phyloP scores from a whole-genome alignment of 306 rosid species.

The Notholithocarpus densiflorus region DNA sequence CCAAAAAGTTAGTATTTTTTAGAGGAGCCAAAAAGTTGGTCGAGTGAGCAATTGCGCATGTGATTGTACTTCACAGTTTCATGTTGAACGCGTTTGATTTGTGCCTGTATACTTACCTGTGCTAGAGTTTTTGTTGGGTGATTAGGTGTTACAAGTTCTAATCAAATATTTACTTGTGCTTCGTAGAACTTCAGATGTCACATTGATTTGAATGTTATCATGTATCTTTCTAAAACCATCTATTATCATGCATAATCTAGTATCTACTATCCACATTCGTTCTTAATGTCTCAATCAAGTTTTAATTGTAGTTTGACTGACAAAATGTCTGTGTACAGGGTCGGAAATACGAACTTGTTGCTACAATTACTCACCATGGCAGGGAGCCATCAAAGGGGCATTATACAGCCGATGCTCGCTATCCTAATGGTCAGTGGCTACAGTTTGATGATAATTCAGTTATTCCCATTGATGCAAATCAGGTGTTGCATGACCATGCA shows the following conservation, averaged over 20 bases:
- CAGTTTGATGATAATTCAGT: constrained; percentile 86
- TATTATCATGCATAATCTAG: neutral
- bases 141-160: neutral
- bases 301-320: neutral
- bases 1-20: neutral
- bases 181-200: neutral
- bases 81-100: neutral
- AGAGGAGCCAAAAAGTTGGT: neutral
- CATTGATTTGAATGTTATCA: no score
- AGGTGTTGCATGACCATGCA: constrained; percentile 87
- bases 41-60: neutral
- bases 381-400: constrained; percentile 93
- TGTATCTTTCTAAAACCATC: neutral
- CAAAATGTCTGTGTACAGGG: constrained; percentile 47
- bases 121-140: neutral
- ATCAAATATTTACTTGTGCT: neutral
- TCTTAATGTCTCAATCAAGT: neutral
- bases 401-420: constrained; percentile 85
- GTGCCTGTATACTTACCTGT: neutral
- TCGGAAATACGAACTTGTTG: constrained; percentile 82
- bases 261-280: neutral
- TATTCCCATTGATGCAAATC: constrained; percentile 48
- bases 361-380: constrained; percentile 96
- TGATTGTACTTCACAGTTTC: neutral
- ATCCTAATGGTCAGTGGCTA: constrained; percentile 66